Evolutionary conservation across 2,329 filamentous ascomycete genomes (phyloP).

Genomic region (Fusarium protoensiforme): DNA sequence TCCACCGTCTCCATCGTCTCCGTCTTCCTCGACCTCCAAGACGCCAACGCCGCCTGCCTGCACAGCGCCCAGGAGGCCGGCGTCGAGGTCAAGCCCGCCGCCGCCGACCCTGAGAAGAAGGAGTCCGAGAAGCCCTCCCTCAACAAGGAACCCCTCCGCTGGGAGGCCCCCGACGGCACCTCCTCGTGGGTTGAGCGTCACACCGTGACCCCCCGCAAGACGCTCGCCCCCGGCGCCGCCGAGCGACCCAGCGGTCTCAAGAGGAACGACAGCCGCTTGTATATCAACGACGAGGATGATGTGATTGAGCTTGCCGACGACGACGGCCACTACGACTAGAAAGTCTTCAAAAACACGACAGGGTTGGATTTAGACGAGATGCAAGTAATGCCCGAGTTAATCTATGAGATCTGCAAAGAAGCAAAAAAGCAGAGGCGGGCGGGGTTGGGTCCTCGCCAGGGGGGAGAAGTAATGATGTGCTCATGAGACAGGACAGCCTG

Average conservation of each 20-base stretch:
- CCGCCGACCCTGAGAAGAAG: constrained; percentile 4
- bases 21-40: constrained; percentile 48
- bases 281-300: constrained; percentile 43
- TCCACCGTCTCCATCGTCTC: constrained; percentile 43
- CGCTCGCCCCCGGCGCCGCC: constrained; percentile 1
- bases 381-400: constrained; percentile 25
- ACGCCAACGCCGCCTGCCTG: constrained; percentile 51
- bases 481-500: constrained; percentile 9
- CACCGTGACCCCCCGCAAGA: constrained; percentile 39
- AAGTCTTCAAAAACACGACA: not conserved
- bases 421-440: not conserved
- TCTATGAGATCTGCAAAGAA: not conserved
- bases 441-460: not conserved
- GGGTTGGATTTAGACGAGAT: not conserved
- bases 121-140: constrained; percentile 13
- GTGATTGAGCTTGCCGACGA: constrained; percentile 40
- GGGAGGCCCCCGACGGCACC: constrained; percentile 50
- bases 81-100: constrained; percentile 31
- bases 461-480: not conserved
- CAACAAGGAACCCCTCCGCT: constrained; percentile 45
- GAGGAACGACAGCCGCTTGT: constrained; percentile 41
- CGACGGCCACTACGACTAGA: constrained; percentile 41
- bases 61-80: constrained; percentile 43
- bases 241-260: constrained; percentile 19
- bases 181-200: constrained; percentile 53